These are phyloP conservation scores for Barnettozyma siamensis DNA, from an alignment of 805 yeast species.

Conservation along the genomic window DNA sequence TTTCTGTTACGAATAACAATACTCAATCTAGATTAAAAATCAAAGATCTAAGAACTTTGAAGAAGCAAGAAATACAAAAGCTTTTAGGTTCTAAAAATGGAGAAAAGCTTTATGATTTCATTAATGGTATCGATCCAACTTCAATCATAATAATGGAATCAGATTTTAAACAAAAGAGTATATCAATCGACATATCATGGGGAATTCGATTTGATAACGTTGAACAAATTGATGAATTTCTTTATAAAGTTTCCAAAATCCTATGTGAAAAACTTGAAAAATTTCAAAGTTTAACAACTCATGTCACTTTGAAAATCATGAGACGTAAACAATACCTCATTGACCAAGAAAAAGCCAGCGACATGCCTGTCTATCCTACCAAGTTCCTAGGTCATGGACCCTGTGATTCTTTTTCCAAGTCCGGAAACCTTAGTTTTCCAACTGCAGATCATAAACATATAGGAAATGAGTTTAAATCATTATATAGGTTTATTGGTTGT, in stretches of 20 bases:
- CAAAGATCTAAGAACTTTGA: slow-evolving; percentile 32
- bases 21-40: slow-evolving; percentile 27
- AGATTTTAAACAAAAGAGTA: slow-evolving; percentile 58
- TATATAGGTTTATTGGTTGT: slow-evolving; percentile 50
- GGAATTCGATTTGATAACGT: slow-evolving; percentile 70
- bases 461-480: slow-evolving; percentile 49
- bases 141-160: slow-evolving; percentile 44
- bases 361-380: slow-evolving; percentile 70
- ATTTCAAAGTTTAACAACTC: slow-evolving; percentile 45
- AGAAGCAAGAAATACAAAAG: slow-evolving; percentile 33
- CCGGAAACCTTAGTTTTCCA: slow-evolving; percentile 53
- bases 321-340: slow-evolving; percentile 36
- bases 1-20: neutral
- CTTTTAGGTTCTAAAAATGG: slow-evolving; percentile 72
- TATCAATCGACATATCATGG: slow-evolving; percentile 87
- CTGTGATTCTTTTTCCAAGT: slow-evolving; percentile 59
- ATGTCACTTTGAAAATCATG: slow-evolving; percentile 61
- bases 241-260: slow-evolving; percentile 53
- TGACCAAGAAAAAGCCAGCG: slow-evolving; percentile 36
- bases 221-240: slow-evolving; percentile 59
- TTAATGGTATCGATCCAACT: slow-evolving; percentile 64
- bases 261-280: slow-evolving; percentile 46
- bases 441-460: slow-evolving; percentile 58
- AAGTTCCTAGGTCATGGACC: slow-evolving; percentile 82
- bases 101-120: slow-evolving; percentile 47